phyloP scores from a whole-genome alignment of 225 moss, liverwort and hornwort genomes.

The Physcomitrium patens region DNA sequence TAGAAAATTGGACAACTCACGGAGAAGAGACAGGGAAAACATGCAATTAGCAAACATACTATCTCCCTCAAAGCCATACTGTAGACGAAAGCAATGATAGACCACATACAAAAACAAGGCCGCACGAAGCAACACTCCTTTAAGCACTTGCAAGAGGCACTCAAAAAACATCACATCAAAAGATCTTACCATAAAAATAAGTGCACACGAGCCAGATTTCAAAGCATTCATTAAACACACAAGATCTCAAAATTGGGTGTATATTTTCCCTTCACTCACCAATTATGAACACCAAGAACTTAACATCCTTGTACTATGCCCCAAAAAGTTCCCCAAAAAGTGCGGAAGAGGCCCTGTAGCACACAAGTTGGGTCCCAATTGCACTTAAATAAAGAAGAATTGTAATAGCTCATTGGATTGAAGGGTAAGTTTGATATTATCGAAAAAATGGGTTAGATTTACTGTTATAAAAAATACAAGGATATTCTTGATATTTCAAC shows the following conservation, averaged over 20 bases:
- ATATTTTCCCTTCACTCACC: slow-evolving; percentile 16
- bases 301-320: too few species aligned
- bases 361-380: too few species aligned
- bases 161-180: slow-evolving; percentile 20
- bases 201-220: slow-evolving; percentile 26
- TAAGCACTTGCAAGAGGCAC: slow-evolving; percentile 7
- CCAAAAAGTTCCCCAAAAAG: too few species aligned
- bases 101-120: slow-evolving; percentile 25
- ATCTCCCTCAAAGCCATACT: neutral
- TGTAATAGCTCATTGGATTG: too few species aligned
- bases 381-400: too few species aligned
- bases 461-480: too few species aligned
- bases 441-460: too few species aligned
- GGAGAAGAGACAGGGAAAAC: neutral
- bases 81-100: neutral
- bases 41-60: slow-evolving; percentile 21
- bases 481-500: too few species aligned
- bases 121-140: slow-evolving; percentile 3
- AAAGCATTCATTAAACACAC: slow-evolving; percentile 36
- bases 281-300: slow-evolving; percentile 28
- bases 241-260: slow-evolving; percentile 24
- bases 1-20: slow-evolving; percentile 2
- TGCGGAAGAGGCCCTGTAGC: too few species aligned
- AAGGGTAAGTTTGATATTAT: too few species aligned
- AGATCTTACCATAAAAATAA: slow-evolving; percentile 9